These are phyloP conservation scores for Ceriops zippeliana DNA, from an alignment of 345 rosid genomes.

Conservation along the genomic window DNA sequence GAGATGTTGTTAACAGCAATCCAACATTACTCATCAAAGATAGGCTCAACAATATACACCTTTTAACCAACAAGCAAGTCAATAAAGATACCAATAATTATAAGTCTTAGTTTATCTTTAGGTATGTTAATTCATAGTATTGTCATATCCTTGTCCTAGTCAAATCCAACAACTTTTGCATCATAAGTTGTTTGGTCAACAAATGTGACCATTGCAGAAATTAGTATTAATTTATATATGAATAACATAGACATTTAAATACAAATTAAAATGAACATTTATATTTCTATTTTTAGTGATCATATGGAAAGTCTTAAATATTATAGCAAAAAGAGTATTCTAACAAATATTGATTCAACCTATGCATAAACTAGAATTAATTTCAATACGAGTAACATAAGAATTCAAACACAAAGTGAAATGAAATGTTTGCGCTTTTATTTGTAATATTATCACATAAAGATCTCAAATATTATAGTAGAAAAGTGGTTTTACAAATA, in stretches of 20 bases:
- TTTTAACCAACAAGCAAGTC: slow-evolving; percentile 96
- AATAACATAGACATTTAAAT: not conserved
- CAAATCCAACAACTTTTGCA: slow-evolving; percentile 86
- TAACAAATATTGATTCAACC: not conserved
- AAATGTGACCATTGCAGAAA: slow-evolving; percentile 66
- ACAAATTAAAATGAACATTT: not conserved
- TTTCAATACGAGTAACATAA: no score
- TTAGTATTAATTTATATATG: slow-evolving; percentile 12
- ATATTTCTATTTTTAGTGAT: not conserved
- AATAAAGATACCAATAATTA: slow-evolving; percentile 87
- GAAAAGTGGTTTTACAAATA: not conserved
- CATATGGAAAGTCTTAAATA: not conserved
- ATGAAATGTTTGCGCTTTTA: no score
- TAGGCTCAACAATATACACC: slow-evolving; percentile 46
- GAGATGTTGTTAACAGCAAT: no score
- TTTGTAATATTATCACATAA: no score
- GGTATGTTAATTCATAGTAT: slow-evolving; percentile 72
- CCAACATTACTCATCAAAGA: no score
- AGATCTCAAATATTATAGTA: not conserved
- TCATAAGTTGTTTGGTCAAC: slow-evolving; percentile 80
- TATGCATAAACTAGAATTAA: no score
- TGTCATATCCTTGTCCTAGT: slow-evolving; percentile 96
- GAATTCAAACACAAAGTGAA: no score
- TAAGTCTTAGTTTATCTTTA: slow-evolving; percentile 62
- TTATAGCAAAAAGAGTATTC: not conserved